Base-by-base conservation (phyloP, 148 eudicot species). In the Diospyros lotus region DNA sequence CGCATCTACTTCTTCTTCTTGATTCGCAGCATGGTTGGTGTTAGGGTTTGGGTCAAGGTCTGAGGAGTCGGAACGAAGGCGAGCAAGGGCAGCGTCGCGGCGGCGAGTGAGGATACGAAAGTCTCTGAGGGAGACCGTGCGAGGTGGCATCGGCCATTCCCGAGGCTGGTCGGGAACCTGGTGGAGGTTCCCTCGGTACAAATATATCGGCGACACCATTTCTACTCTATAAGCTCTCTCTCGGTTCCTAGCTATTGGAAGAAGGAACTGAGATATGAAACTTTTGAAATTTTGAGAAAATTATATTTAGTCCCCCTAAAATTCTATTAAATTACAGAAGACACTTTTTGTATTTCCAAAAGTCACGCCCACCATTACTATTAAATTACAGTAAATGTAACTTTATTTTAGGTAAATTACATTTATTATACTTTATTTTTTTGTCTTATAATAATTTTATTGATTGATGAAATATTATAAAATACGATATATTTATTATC, bases 101-200 rank as follows among this genome's bases (percentile, higher is more conserved):
- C 99, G 97, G 72, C 17, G 77, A 58, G 87, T 84, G 59, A 95
- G 96, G 66, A 69, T 56, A 42, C 80, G 83, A 84, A 95, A 95
- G 66, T 85, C 81, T 54, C 86, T 83, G 79, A 80, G 75, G 54
- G 97, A 83, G 76, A 95, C 84, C 18, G 62, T 75, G 3, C 85
- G 88, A 13, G 82, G 56, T 0, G 96, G 97, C 83, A 79, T 79
- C 1, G 82, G 80, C 96, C 94, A 95, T 80, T 81, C 78, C n/a
- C 93, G 90, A 0, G 90, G 88, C 0, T 80, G 68, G 68, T 90
- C 92, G 12, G 91, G 80, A 0, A 79, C 87, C 48, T 87, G 76
- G 83, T 93, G 99, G 72, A 95, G 89, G 79, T 93, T 93, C 8
- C 99, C 99, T 80, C 88, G 85, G 88, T 95, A 88, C 58, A 93